Evolutionary conservation across 495 filamentous ascomycete species (phyloP).

Genomic region (Apodospora peruviana): DNA sequence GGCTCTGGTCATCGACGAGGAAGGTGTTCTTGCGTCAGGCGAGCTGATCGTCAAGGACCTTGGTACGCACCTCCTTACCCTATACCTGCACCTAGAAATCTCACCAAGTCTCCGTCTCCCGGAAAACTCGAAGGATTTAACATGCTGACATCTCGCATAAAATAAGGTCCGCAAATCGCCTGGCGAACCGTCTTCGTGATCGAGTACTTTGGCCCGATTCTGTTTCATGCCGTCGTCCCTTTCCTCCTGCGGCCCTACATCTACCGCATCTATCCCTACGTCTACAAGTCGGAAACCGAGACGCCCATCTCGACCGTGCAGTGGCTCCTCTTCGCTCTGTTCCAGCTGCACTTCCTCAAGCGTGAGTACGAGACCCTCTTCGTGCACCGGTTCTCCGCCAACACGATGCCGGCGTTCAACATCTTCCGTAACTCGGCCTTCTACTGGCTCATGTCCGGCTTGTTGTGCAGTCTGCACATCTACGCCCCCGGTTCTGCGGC

Average conservation of each 20-base stretch:
- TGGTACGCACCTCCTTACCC: constrained; percentile 47
- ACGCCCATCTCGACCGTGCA: constrained; percentile 58
- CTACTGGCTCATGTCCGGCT: constrained; percentile 81
- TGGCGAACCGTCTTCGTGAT: constrained; percentile 94
- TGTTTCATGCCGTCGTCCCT: constrained; percentile 69
- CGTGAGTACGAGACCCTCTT: constrained; percentile 92
- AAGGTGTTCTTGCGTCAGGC: constrained; percentile 60
- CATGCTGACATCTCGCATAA: too few species aligned
- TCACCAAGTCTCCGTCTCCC: neutral
- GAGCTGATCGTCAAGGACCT: constrained; percentile 89
- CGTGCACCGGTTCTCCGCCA: constrained; percentile 89
- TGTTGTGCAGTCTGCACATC: constrained; percentile 78
- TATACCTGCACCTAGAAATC: neutral
- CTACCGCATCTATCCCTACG: constrained; percentile 56
- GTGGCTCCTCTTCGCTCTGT: constrained; percentile 61
- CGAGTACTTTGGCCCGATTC: constrained; percentile 91
- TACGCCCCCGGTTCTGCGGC: constrained; percentile 68
- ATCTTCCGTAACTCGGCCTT: constrained; percentile 88
- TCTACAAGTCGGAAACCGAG: constrained; percentile 27
- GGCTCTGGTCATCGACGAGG: constrained; percentile 50
- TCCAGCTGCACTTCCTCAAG: constrained; percentile 84
- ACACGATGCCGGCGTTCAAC: constrained; percentile 84
- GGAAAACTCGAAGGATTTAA: constrained; percentile 9
- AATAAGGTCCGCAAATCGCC: constrained; percentile 75
- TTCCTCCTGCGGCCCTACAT: constrained; percentile 69